These are phyloP conservation scores for Cercis canadensis DNA, from an alignment of 306 rosid genomes.

Conservation along the genomic window DNA sequence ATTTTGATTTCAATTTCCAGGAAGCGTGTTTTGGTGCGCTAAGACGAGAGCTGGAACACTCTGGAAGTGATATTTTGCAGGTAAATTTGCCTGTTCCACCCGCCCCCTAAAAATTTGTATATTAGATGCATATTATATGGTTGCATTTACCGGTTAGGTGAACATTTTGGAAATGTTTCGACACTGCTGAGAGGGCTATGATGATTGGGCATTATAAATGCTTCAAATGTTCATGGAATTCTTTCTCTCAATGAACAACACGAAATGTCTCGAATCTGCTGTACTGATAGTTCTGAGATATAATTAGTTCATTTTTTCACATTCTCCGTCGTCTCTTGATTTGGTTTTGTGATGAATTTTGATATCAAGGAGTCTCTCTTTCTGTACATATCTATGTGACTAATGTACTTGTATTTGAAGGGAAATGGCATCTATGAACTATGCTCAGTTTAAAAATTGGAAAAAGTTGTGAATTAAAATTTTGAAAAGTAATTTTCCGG, in stretches of 20 bases:
- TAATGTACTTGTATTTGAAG: background rate
- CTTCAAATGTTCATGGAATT: background rate
- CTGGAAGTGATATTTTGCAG: constrained; percentile 60
- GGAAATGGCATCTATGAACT: background rate
- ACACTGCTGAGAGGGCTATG: background rate
- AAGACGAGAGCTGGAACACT: constrained; percentile 88
- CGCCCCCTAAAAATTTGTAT: background rate
- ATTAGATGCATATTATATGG: background rate
- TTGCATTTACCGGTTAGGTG: background rate
- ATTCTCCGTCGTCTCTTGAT: background rate
- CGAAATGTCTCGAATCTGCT: background rate
- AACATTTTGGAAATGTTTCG: too few species aligned
- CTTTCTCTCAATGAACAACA: background rate
- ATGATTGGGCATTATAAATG: background rate
- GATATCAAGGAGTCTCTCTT: background rate
- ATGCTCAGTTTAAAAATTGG: background rate
- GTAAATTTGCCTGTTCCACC: constrained; percentile 42
- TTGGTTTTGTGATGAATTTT: background rate
- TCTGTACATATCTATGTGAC: background rate
- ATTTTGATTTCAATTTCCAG: constrained; percentile 51
- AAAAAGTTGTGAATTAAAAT: background rate
- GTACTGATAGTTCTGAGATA: background rate
- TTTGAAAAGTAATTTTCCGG: background rate
- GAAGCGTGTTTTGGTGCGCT: constrained; percentile 81
- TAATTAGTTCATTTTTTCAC: background rate